phyloP scores from a whole-genome alignment of 768 basidiomycete genomes.

The Xerocomellus intermedius region DNA sequence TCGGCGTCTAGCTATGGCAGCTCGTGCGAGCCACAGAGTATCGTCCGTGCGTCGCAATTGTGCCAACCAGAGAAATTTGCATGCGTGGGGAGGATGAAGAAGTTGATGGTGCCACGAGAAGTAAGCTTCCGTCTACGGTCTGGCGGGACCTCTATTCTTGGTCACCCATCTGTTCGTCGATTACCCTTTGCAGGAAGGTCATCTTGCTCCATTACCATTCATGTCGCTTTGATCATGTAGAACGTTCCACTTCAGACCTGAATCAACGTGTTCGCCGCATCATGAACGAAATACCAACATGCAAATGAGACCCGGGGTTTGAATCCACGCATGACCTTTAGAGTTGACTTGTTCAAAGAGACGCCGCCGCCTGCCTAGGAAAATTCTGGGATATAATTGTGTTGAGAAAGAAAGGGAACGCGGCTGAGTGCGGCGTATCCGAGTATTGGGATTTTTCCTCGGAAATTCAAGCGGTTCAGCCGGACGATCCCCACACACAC shows the following conservation, averaged over 20 bases:
- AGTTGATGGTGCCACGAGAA: not conserved
- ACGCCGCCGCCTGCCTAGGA: not conserved
- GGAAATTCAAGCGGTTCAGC: not conserved
- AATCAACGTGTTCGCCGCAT: not conserved
- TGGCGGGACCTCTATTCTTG: not conserved
- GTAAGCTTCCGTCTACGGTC: slow-evolving; percentile 2
- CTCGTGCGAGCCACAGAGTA: not conserved
- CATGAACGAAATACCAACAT: not conserved
- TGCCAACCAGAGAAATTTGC: not conserved
- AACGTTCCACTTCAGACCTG: not conserved
- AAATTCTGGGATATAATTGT: not conserved
- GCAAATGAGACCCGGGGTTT: not conserved
- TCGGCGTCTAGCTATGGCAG: not conserved
- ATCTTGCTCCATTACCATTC: not conserved
- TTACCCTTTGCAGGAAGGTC: not conserved
- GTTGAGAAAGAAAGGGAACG: slow-evolving; percentile 3
- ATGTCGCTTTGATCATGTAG: not conserved
- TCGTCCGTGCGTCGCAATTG: not conserved
- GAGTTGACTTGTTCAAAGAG: not conserved
- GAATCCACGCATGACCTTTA: not conserved
- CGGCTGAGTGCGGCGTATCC: not conserved
- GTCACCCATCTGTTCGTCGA: not conserved
- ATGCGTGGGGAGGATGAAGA: slow-evolving; percentile 1
- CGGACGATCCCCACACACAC: not conserved
- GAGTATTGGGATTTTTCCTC: not conserved